These are phyloP conservation scores for Talaromyces albobiverticillius DNA, from an alignment of 2,329 filamentous ascomycete species.

Conservation along the genomic window DNA sequence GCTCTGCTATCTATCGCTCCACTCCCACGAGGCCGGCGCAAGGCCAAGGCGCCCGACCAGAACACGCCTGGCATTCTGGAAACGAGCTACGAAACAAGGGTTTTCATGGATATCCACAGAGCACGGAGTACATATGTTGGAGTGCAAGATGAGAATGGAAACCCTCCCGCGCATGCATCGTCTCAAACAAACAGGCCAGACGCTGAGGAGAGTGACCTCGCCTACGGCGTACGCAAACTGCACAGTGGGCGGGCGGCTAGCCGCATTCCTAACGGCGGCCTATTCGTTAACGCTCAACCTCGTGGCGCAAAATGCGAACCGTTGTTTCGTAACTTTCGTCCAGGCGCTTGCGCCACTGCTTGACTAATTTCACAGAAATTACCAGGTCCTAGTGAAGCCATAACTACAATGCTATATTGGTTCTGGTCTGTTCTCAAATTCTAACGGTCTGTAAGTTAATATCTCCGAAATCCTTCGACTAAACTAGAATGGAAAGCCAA, in stretches of 20 bases:
- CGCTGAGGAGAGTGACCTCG: too few relatives aligned
- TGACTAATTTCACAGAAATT: neutral
- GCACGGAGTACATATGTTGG: too few relatives aligned
- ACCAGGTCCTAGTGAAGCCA: neutral
- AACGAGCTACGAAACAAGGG: too few relatives aligned
- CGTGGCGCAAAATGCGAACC: neutral
- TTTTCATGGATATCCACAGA: too few relatives aligned
- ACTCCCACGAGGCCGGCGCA: constrained; percentile 3
- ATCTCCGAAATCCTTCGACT: neutral
- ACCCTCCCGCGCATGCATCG: too few relatives aligned
- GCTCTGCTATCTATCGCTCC: neutral
- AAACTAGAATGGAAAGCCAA: neutral
- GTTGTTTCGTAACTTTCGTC: neutral
- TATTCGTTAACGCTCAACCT: neutral
- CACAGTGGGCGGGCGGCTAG: neutral
- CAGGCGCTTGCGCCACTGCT: neutral
- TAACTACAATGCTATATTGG: too few relatives aligned
- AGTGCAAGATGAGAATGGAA: too few relatives aligned
- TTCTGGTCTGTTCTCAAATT: neutral
- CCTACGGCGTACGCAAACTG: too few relatives aligned
- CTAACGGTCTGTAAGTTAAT: neutral
- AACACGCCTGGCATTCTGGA: too few relatives aligned
- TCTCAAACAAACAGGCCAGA: too few relatives aligned
- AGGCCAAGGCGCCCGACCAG: neutral
- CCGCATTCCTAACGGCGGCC: neutral